Percentiles rank a stretch among this genome's conserved stretches.
These are phyloP conservation scores for Noccaea caerulescens DNA, from an alignment of 345 rosid genomes.

Conservation along the genomic window DNA sequence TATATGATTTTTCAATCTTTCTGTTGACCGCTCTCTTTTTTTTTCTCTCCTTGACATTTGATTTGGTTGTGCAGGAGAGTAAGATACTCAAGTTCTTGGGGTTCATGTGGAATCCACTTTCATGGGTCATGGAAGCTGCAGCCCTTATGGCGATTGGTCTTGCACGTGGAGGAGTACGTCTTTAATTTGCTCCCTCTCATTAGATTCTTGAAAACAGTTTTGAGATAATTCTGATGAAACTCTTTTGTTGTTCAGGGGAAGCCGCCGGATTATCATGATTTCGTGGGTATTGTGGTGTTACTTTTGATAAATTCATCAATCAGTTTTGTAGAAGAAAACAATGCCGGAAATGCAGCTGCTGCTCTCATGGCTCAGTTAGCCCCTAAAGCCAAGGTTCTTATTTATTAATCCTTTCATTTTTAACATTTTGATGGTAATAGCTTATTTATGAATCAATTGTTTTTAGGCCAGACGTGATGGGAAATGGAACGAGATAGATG, in stretches of 20 bases:
- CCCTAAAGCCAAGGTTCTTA: slow-evolving; percentile 62
- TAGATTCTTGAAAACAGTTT: no score
- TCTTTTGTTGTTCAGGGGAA: slow-evolving; percentile 49
- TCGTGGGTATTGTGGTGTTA: slow-evolving; percentile 55
- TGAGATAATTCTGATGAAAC: slow-evolving; percentile 5
- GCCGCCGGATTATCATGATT: slow-evolving; percentile 64
- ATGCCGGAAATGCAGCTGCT: slow-evolving; percentile 76
- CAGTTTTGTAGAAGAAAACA: slow-evolving; percentile 72
- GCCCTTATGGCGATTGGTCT: slow-evolving; percentile 70
- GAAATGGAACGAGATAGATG: slow-evolving; percentile 75
- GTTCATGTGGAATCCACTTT: slow-evolving; percentile 73
- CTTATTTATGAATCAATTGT: not conserved
- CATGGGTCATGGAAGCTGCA: slow-evolving; percentile 85
- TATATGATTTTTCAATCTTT: not conserved
- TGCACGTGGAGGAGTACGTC: slow-evolving; percentile 68
- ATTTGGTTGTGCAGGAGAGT: slow-evolving; percentile 52
- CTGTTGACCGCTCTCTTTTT: not conserved
- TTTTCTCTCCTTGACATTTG: not conserved
- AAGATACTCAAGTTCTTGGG: slow-evolving; percentile 62
- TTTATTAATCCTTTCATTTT: no score
- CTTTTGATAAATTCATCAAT: slow-evolving; percentile 65
- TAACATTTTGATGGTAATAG: not conserved
- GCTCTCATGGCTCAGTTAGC: slow-evolving; percentile 77
- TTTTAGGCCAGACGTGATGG: slow-evolving; percentile 56
- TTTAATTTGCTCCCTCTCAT: no score